Conservation (phyloP, 208 protist species). For the Acanthamoeba triangularis region DNA sequence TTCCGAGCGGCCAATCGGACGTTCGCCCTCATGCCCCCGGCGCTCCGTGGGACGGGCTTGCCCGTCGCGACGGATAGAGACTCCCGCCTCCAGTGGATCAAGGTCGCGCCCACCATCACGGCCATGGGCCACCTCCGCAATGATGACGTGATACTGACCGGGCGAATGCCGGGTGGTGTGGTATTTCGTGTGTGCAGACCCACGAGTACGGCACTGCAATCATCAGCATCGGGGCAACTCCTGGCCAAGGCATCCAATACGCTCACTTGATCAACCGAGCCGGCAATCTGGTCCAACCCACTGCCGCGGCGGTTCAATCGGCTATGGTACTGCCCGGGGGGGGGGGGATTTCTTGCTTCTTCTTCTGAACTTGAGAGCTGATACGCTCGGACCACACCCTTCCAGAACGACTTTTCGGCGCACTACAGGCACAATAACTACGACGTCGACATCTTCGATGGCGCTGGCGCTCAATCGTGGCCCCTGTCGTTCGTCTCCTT, state of each 20-base stretch:
- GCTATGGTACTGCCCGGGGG: constrained; percentile 40
- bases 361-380: background rate
- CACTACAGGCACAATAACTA: constrained; percentile 12
- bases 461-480: background rate
- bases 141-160: too few species aligned
- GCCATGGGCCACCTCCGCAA: background rate
- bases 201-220: background rate
- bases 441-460: constrained; percentile 44
- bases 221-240: background rate
- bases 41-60: background rate
- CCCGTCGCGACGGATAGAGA: background rate
- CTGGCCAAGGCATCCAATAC: background rate
- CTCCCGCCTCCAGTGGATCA: background rate
- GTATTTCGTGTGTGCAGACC: background rate
- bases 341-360: background rate
- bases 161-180: too few species aligned
- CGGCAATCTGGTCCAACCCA: background rate
- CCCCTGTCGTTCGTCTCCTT: constrained; percentile 11
- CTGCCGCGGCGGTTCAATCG: background rate
- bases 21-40: constrained; percentile 19
- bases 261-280: constrained; percentile 15
- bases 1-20: background rate
- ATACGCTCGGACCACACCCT: too few species aligned
- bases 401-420: background rate
- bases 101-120: background rate